Evolutionary conservation across 176 grass and related monocot species (phyloP).

Genomic region (Oropetium thomaeum): DNA sequence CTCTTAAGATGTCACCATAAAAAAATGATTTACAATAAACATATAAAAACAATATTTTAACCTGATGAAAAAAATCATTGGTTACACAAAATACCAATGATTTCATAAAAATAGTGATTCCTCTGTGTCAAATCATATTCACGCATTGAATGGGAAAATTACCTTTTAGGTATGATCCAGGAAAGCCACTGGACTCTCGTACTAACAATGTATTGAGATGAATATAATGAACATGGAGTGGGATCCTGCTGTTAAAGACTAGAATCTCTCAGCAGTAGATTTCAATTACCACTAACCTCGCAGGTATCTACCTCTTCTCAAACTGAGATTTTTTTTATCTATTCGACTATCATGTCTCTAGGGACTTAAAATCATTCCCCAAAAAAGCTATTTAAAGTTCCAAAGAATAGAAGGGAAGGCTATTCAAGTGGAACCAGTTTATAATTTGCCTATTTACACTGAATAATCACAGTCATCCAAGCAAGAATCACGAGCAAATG

Average conservation of each 20-base stretch:
- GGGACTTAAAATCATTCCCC: slow-evolving; percentile 19
- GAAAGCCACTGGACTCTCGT: neutral
- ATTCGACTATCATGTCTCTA: slow-evolving; percentile 31
- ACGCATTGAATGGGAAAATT: neutral
- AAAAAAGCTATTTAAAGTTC: slow-evolving; percentile 11
- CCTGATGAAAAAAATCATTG: neutral
- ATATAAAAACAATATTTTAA: too few relatives aligned
- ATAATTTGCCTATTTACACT: slow-evolving; percentile 65
- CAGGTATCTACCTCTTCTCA: slow-evolving; percentile 19
- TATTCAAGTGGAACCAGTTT: slow-evolving; percentile 47
- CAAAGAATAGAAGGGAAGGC: slow-evolving; percentile 22
- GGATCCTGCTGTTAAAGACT: neutral
- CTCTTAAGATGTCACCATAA: too few relatives aligned
- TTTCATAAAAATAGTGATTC: neutral
- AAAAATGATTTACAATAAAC: too few relatives aligned
- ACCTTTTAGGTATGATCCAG: neutral
- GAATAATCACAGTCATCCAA: slow-evolving; percentile 30
- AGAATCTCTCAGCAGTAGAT: neutral
- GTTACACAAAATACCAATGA: too few relatives aligned
- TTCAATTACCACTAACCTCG: slow-evolving; percentile 14
- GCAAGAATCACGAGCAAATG: slow-evolving; percentile 29
- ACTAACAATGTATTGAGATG: neutral
- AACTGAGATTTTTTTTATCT: slow-evolving; percentile 14
- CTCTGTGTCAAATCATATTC: neutral
- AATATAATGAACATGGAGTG: neutral